Conservation (phyloP, 1,284 basidiomycete genomes). For the Meripilus lineatus region DNA sequence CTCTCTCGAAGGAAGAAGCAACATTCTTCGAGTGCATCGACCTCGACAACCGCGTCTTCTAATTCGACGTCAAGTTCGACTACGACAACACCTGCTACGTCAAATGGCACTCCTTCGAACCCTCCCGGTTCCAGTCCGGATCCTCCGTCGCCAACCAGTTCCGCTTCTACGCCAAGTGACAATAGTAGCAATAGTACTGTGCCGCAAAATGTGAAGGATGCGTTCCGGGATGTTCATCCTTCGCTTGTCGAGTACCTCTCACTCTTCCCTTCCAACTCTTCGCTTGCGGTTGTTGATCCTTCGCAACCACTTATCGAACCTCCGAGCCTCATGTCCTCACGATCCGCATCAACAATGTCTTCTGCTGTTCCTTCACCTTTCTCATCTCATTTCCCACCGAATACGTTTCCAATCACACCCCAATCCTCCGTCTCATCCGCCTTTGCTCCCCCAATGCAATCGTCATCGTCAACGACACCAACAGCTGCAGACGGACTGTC, state of each 20-base stretch:
- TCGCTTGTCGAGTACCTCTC: slow-evolving; percentile 43
- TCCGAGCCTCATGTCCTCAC: slow-evolving; percentile 1
- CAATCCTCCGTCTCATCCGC: neutral
- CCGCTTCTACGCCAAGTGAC: slow-evolving; percentile 22
- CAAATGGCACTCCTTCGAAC: too few species aligned
- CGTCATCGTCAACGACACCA: neutral
- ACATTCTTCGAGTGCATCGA: slow-evolving; percentile 11
- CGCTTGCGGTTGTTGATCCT: slow-evolving; percentile 22
- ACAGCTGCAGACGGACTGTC: neutral
- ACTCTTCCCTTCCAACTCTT: slow-evolving; percentile 32
- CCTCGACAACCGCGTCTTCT: slow-evolving; percentile 9
- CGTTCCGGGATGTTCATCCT: slow-evolving; percentile 52
- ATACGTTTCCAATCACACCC: too few species aligned
- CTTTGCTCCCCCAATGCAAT: neutral
- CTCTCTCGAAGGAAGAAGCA: slow-evolving; percentile 16
- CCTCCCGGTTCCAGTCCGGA: neutral
- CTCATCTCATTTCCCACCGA: neutral
- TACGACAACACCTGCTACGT: neutral
- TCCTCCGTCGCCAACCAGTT: slow-evolving; percentile 11
- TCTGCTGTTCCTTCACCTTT: slow-evolving; percentile 7
- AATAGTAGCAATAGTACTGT: slow-evolving; percentile 13
- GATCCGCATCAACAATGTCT: neutral
- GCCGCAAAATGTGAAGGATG: slow-evolving; percentile 21
- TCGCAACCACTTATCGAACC: slow-evolving; percentile 13
- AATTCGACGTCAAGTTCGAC: neutral